A percentile compares a stretch with the other conserved stretches of the same genome.
phyloP scores from a whole-genome alignment of 345 rosid species.

The Microthlaspi erraticum region DNA sequence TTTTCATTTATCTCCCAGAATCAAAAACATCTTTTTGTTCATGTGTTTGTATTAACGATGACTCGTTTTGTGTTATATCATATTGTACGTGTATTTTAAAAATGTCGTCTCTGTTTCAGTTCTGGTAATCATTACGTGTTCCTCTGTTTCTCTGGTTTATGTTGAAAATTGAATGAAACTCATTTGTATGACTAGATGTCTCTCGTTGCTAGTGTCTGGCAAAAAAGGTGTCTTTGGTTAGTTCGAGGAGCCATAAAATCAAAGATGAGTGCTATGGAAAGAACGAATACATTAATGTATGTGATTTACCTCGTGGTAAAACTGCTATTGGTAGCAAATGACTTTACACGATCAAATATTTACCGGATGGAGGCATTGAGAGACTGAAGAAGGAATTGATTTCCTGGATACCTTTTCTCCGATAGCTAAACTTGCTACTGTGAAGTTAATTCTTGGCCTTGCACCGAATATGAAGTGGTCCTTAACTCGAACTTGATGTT shows the following conservation, averaged over 20 bases:
- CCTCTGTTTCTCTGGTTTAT: slow-evolving; percentile 18
- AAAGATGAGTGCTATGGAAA: background rate
- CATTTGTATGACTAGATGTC: slow-evolving; percentile 47
- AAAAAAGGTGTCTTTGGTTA: background rate
- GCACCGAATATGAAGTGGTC: no score
- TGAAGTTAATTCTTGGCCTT: no score
- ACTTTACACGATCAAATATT: no score
- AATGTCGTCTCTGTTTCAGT: slow-evolving; percentile 21
- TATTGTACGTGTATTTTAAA: slow-evolving; percentile 32
- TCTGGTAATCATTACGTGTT: slow-evolving; percentile 13
- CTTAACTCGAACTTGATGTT: no score
- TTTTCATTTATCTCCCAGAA: slow-evolving; percentile 25
- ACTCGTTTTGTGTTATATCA: slow-evolving; percentile 33
- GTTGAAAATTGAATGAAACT: slow-evolving; percentile 7
- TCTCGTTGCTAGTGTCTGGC: slow-evolving; percentile 47
- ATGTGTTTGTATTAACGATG: slow-evolving; percentile 34
- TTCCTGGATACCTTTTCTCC: no score
- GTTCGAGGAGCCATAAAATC: background rate
- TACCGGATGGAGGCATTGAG: no score
- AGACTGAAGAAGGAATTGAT: no score
- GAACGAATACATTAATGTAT: no score
- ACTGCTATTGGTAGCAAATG: no score
- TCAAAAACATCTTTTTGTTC: slow-evolving; percentile 35
- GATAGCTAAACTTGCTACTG: no score
- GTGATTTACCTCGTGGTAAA: no score